Base-by-base conservation (phyloP, 164 flowering plant genomes). In the Kingdonia uniflora region DNA sequence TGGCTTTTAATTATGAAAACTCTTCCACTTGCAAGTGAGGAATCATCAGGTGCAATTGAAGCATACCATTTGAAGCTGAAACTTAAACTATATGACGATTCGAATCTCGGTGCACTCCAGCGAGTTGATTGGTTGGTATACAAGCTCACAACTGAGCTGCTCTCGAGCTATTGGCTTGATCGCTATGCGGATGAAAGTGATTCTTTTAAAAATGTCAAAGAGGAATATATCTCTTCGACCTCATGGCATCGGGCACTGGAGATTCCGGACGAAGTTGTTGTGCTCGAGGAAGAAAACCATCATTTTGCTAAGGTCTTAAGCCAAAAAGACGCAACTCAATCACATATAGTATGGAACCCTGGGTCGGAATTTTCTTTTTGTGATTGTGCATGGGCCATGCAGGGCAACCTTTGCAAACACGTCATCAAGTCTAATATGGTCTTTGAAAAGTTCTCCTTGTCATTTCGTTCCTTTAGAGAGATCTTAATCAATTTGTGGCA, bases 41-140 rank as follows among this genome's bases (percentile, higher is more conserved):
- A 92, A 60, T 90, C 91, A 44, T 81, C 89, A 51, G 85, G 95
- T 63, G 97, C 96, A 46, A 80, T 86, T 52, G 99, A 88, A 77
- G 80, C 87, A 16, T 92, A 92, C 65, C 99, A 88, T 63, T 73
- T 84, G 65, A 92, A 88, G 79, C 69, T 92, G 67, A 92, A 88
- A 71, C 66, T 64, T 19, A 84, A 75, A 65, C 65, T 92, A 1
- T 86, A 74, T 67, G 97, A 92, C 68, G 97, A 92, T 72, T 78
- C 95, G 48, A 91, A 79, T 71, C 95, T 88, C 54, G 85, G 85
- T 64, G 79, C 95, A 19, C 73, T 84, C 43, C 91, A 82, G 57
- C 79, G 99, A 62, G 95, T 92, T 40, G 99, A 88, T 65, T 88
- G 99, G 99, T 67, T 92, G 59, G 95, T 88, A 49, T 91, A 88